Evolutionary conservation across 1,284 basidiomycete genomes (phyloP).

Genomic region (Sanghuangporus baumii): DNA sequence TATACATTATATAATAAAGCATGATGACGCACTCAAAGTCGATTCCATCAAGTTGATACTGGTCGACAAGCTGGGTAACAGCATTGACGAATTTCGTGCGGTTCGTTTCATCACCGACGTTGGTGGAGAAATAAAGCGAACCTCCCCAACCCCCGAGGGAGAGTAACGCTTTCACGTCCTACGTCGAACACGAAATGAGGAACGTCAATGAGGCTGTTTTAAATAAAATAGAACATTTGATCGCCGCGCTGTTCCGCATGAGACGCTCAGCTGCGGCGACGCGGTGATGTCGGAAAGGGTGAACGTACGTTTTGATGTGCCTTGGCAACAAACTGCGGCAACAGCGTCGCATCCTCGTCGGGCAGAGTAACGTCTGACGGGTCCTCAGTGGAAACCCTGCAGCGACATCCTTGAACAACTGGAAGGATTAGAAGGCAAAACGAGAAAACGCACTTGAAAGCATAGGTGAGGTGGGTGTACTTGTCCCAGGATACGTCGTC

Average conservation of each 20-base stretch:
- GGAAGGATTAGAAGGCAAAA: not conserved
- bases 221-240: not conserved
- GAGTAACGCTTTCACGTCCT: constrained; percentile 66
- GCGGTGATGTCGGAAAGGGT: not conserved
- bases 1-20: not conserved
- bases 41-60: constrained; percentile 75
- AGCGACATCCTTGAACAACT: not conserved
- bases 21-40: constrained; percentile 70
- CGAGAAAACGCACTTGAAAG: constrained; percentile 48
- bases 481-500: constrained; percentile 49
- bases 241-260: not conserved
- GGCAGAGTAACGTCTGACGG: constrained; percentile 36
- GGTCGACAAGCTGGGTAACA: constrained; percentile 51
- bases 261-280: not conserved
- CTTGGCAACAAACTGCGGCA: constrained; percentile 46
- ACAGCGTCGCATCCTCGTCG: constrained; percentile 35
- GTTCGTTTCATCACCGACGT: constrained; percentile 54
- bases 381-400: constrained; percentile 44
- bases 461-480: constrained; percentile 61
- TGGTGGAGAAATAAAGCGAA: constrained; percentile 70
- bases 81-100: constrained; percentile 66
- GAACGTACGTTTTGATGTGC: constrained; percentile 49
- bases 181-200: constrained; percentile 25
- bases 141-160: constrained; percentile 90
- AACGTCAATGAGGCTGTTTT: not conserved